Evolutionary conservation across 176 grass and related monocot genomes (phyloP), one percentile per base, ranked within the genome.

Genomic region (Ensete glaucum): DNA sequence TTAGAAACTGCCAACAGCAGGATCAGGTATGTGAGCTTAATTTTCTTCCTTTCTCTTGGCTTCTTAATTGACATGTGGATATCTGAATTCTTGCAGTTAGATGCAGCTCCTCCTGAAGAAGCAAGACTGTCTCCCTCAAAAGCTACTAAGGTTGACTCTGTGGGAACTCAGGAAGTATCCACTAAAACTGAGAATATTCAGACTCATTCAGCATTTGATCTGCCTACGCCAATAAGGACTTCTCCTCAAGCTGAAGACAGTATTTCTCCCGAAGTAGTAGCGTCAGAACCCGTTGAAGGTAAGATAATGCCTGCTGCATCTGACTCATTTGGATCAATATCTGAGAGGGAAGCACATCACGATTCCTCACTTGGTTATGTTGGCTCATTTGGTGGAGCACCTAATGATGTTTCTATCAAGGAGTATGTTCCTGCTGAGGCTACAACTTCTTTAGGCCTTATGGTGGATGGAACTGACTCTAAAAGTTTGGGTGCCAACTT

Each of bases 71-170:
- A 67, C 52, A 1, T 71, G 71, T 79, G 13, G 14, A 51, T 67
- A 69, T 72, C 67, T 80, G 77, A 69, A 27, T 19, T 26, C 17
- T 50, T 93, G 67, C 88, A 98, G 94, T 34, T 48, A 50, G 78
- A 82, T 80, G 77, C 63, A 48, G 69, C 88, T 79, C 62, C 67
- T 20, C 11, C 63, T 75, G 83, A 90, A 85, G 77, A 75, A 23
- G 50, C 11, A 3, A 92, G 90, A 67, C n/a, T 20, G 17, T 15
- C 65, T 34, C 34, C 82, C 29, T 79, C 77, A 76, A 65, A 77
- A 70, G 56, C 63, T 75, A 24, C 62, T 15, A 82, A 77, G 83
- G 76, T 71, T 76, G 82, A 27, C 48, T 20, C 24, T 49, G 24
- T 51, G 22, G 11, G 10, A 64, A 83, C 16, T 60, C 19, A 54